Conservation (phyloP, 2,329 filamentous ascomycete genomes). For the Sclerotinia minor region DNA sequence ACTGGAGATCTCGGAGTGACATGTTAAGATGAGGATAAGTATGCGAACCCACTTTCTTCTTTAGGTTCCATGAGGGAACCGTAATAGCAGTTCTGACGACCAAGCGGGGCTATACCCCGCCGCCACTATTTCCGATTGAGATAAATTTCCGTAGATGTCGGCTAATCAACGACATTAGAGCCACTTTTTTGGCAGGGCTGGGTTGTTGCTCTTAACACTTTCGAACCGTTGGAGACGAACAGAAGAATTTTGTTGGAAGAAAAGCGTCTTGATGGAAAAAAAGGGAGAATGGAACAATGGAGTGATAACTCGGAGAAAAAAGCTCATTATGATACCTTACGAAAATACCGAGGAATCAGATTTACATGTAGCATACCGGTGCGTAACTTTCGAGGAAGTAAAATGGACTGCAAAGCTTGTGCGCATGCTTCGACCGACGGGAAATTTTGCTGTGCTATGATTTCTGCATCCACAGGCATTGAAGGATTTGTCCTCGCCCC, state of each 20-base stretch:
- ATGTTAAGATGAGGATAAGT: background rate
- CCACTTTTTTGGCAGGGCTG: conserved; percentile 2
- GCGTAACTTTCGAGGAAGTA: background rate
- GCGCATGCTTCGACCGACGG: background rate
- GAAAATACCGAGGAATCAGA: background rate
- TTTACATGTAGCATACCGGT: background rate
- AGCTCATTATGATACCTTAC: background rate
- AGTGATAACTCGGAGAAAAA: background rate
- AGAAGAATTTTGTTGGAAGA: background rate
- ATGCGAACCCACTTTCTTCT: conserved; percentile 3
- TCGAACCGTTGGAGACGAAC: background rate
- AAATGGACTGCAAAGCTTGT: background rate
- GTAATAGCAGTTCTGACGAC: background rate
- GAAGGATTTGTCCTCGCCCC: background rate
- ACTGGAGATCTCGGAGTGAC: background rate
- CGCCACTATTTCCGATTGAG: background rate
- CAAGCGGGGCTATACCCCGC: background rate
- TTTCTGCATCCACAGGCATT: background rate
- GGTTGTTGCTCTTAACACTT: background rate
- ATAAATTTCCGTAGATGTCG: background rate
- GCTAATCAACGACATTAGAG: background rate
- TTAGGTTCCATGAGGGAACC: background rate
- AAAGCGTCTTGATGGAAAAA: background rate
- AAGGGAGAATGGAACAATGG: background rate
- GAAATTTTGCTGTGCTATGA: too few relatives aligned